Percentiles rank a stretch among this genome's conserved stretches.
Conservation (phyloP, 768 basidiomycete genomes). For the Pleurotus djamor region DNA sequence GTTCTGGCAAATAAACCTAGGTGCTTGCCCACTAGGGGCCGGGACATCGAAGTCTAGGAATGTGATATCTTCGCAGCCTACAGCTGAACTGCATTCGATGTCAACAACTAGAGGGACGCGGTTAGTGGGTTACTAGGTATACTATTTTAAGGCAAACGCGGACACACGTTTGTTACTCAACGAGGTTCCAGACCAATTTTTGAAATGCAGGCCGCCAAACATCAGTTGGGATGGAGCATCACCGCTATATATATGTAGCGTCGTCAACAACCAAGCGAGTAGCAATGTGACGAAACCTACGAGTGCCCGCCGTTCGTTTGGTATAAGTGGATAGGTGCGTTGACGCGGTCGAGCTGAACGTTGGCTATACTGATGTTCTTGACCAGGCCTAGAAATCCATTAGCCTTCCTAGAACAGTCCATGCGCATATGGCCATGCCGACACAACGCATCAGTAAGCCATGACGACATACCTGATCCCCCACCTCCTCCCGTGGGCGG, state of each 20-base stretch:
- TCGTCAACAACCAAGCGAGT: background rate
- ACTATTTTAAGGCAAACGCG: background rate
- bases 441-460: background rate
- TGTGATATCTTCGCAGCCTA: slow-evolving; percentile 39
- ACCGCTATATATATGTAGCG: slow-evolving; percentile 25
- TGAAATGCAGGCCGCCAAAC: slow-evolving; percentile 45
- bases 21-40: slow-evolving; percentile 30
- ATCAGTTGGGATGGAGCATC: slow-evolving; percentile 46
- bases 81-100: slow-evolving; percentile 48
- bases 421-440: background rate
- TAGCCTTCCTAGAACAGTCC: background rate
- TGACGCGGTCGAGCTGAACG: slow-evolving; percentile 45
- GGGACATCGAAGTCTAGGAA: slow-evolving; percentile 39
- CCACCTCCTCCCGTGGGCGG: slow-evolving; percentile 60
- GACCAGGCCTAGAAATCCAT: slow-evolving; percentile 31
- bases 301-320: slow-evolving; percentile 50
- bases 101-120: slow-evolving; percentile 34
- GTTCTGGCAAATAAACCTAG: slow-evolving; percentile 45
- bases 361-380: slow-evolving; percentile 40
- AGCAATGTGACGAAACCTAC: slow-evolving; percentile 20
- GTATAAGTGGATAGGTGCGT: slow-evolving; percentile 42
- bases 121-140: too few species aligned
- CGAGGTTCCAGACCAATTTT: slow-evolving; percentile 46
- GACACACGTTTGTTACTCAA: slow-evolving; percentile 33
- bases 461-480: slow-evolving; percentile 33